Evolutionary conservation across 2,329 filamentous ascomycete genomes (phyloP).

Genomic region (Hymenotorrendiella dingleyae): DNA sequence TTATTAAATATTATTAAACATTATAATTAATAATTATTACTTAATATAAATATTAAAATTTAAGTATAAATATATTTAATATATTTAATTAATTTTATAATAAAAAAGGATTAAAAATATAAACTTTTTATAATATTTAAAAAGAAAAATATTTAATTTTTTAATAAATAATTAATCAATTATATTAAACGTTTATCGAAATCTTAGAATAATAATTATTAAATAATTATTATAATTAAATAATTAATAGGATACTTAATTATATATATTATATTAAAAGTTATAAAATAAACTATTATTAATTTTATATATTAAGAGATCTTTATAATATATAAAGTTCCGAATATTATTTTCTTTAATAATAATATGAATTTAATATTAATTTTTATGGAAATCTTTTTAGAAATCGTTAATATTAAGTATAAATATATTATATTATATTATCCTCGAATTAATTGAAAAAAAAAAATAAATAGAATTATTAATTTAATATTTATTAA

Average conservation of each 20-base stretch:
- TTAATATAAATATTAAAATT: too few species aligned
- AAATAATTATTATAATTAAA: not conserved
- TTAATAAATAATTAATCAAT: not conserved
- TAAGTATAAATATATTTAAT: too few species aligned
- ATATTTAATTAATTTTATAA: too few species aligned
- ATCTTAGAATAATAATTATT: not conserved
- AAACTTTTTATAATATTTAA: not conserved
- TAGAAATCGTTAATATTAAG: not conserved
- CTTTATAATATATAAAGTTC: not conserved
- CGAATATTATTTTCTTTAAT: not conserved
- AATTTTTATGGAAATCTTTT: not conserved
- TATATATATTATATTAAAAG: not conserved
- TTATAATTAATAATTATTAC: too few species aligned
- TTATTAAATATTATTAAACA: too few species aligned
- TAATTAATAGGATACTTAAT: not conserved
- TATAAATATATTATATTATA: not conserved
- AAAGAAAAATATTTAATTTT: not conserved
- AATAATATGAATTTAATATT: not conserved
- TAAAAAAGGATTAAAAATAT: too few species aligned
- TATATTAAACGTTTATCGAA: not conserved
- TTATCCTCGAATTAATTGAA: not conserved
- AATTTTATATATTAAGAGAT: not conserved
- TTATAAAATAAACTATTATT: not conserved
- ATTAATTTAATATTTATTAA: not conserved
- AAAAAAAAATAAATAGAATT: not conserved